Evolutionary conservation across 352 stramenopile genomes (phyloP).

Genomic region (Phytophthora tubulina): DNA sequence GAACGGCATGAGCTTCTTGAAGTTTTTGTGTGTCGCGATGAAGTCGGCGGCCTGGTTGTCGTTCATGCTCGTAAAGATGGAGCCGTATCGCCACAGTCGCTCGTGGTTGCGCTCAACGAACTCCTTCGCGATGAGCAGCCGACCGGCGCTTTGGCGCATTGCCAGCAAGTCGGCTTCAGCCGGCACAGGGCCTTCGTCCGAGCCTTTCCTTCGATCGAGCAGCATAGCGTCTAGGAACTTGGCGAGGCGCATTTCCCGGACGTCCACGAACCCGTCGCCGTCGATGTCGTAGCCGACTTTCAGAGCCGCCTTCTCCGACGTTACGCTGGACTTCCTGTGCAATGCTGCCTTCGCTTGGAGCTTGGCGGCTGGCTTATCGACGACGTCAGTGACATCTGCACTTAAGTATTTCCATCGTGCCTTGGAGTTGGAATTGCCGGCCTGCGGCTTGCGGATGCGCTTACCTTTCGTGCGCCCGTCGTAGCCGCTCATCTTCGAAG

Average conservation of each 20-base stretch:
- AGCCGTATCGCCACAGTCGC: constrained; percentile 70
- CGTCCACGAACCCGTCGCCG: constrained; percentile 68
- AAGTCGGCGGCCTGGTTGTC: constrained; percentile 68
- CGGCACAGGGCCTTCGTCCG: constrained; percentile 15
- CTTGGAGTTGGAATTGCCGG: constrained; percentile 57
- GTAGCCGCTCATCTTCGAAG: constrained; percentile 30
- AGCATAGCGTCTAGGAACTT: constrained; percentile 74
- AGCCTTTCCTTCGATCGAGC: constrained; percentile 39
- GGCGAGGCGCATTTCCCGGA: constrained; percentile 72
- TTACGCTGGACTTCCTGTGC: constrained; percentile 16
- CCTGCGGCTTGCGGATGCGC: constrained; percentile 62
- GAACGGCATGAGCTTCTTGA: constrained; percentile 70
- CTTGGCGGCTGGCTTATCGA: constrained; percentile 33
- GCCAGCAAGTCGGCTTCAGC: constrained; percentile 51
- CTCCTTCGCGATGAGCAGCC: constrained; percentile 72
- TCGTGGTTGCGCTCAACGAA: constrained; percentile 77
- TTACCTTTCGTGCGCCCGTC: constrained; percentile 60
- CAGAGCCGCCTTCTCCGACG: constrained; percentile 7
- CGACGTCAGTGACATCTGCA: constrained; percentile 54
- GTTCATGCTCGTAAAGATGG: constrained; percentile 71
- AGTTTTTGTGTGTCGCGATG: constrained; percentile 73
- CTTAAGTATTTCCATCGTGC: constrained; percentile 67
- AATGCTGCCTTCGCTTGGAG: constrained; percentile 21
- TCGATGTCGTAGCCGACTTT: constrained; percentile 69
- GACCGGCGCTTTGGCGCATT: constrained; percentile 63